These are phyloP conservation scores for Pseudonitzschia multiseries DNA, from an alignment of 108 stramenopile species.

Conservation along the genomic window DNA sequence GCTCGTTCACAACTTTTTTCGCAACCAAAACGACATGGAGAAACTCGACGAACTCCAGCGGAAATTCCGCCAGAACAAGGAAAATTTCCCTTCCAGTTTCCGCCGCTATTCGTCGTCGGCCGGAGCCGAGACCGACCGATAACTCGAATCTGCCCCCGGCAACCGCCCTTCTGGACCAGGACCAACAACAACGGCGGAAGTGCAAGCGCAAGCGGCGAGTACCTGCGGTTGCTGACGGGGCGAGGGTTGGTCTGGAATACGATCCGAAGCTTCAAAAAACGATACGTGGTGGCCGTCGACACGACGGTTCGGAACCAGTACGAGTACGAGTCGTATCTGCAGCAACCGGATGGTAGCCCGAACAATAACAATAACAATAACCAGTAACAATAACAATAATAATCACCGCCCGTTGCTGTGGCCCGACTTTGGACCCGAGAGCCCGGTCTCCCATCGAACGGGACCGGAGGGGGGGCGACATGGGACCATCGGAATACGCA, in stretches of 20 bases:
- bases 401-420: conserved; percentile 45
- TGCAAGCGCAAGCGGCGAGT: conserved; percentile 7
- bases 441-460: conserved; percentile 56
- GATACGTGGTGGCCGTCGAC: conserved; percentile 34
- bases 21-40: background rate
- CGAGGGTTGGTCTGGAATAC: conserved; percentile 48
- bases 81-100: background rate
- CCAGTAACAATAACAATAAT: conserved; percentile 29
- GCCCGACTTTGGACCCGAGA: conserved; percentile 51
- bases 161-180: background rate
- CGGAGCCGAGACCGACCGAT: background rate
- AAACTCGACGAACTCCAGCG: background rate
- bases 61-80: background rate
- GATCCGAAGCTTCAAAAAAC: conserved; percentile 31
- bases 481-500: conserved; percentile 36
- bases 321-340: conserved; percentile 28
- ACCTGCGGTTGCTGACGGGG: conserved; percentile 43
- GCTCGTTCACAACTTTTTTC: background rate
- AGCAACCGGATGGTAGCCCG: conserved; percentile 11
- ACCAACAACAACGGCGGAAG: conserved; percentile 17
- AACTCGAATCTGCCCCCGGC: background rate
- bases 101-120: background rate
- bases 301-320: conserved; percentile 23
- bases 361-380: conserved; percentile 31
- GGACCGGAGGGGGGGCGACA: conserved; percentile 44